phyloP scores from a whole-genome alignment of 306 rosid species.

The Gastrolobium bilobum region DNA sequence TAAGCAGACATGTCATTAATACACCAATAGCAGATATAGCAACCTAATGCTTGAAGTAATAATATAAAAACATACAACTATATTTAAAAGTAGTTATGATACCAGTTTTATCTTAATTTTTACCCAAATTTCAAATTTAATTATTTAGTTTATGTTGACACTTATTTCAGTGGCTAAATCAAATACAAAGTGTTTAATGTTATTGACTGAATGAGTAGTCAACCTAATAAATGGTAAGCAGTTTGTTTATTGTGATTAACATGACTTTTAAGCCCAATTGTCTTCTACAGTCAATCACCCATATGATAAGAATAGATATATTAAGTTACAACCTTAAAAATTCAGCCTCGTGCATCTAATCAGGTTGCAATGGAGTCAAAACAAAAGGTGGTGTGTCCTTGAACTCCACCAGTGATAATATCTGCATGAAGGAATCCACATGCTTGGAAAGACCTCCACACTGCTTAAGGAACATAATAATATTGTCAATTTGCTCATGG shows the following conservation, averaged over 20 bases:
- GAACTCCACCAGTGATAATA: constrained; percentile 80
- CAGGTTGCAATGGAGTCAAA: constrained; percentile 80
- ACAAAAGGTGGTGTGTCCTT: constrained; percentile 70
- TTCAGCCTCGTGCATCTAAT: constrained; percentile 75
- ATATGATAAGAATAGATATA: constrained; percentile 41
- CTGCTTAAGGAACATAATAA: constrained; percentile 83
- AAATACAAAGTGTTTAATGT: neutral
- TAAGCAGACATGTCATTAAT: constrained; percentile 34
- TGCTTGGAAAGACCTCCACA: constrained; percentile 86
- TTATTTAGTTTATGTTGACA: constrained; percentile 6
- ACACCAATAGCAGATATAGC: constrained; percentile 35
- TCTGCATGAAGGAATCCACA: constrained; percentile 97
- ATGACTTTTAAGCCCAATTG: constrained; percentile 8
- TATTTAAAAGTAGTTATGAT: constrained; percentile 5
- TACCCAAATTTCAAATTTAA: constrained; percentile 29
- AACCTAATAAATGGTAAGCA: constrained; percentile 29
- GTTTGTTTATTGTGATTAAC: constrained; percentile 8
- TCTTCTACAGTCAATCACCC: constrained; percentile 39
- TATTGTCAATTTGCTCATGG: constrained; percentile 75
- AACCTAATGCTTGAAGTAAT: constrained; percentile 36
- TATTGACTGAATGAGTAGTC: constrained; percentile 26
- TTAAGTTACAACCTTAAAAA: constrained; percentile 71
- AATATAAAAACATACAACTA: constrained; percentile 29
- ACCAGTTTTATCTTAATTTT: constrained; percentile 7
- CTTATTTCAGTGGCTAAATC: constrained; percentile 16